Evolutionary conservation across 2,329 filamentous ascomycete genomes (phyloP).

Genomic region (Exophiala bonariae): DNA sequence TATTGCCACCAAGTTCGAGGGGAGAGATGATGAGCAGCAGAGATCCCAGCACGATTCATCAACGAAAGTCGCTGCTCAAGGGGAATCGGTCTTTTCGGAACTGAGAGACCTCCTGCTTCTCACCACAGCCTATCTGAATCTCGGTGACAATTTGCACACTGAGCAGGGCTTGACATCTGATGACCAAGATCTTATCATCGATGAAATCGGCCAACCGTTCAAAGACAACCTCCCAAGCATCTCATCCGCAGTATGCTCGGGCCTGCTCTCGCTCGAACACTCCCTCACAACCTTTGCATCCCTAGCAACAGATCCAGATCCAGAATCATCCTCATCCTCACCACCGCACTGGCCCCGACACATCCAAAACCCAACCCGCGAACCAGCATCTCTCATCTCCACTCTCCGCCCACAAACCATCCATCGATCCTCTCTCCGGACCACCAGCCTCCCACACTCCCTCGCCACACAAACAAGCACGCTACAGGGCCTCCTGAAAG

Average conservation of each 20-base stretch:
- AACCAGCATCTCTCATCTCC: slow-evolving; percentile 1
- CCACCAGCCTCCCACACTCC: slow-evolving; percentile 1
- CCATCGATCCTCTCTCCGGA: slow-evolving; percentile 8
- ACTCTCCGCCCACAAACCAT: slow-evolving; percentile 4
- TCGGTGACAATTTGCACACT: background rate
- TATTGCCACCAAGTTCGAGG: too few relatives aligned
- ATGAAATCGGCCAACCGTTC: slow-evolving; percentile 11
- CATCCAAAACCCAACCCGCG: slow-evolving; percentile 2
- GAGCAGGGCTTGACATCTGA: background rate
- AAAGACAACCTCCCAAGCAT: slow-evolving; percentile 6
- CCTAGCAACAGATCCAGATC: slow-evolving; percentile 1
- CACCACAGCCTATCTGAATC: slow-evolving; percentile 15
- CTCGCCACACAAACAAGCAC: slow-evolving; percentile 7
- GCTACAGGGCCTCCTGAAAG: slow-evolving; percentile 6
- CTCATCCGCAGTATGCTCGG: background rate
- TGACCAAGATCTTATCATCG: slow-evolving; percentile 3
- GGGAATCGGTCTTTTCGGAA: background rate
- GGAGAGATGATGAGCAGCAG: background rate
- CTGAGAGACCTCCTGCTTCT: slow-evolving; percentile 15
- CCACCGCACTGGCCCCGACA: background rate
- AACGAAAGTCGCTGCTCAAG: too few relatives aligned
- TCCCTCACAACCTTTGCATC: background rate
- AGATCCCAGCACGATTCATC: too few relatives aligned
- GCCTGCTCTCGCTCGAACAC: background rate
- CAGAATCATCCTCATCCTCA: background rate